Evolutionary conservation across 352 stramenopile genomes (phyloP), one percentile per base, ranked within the genome.

Genomic region (Globisporangium irregulare): DNA sequence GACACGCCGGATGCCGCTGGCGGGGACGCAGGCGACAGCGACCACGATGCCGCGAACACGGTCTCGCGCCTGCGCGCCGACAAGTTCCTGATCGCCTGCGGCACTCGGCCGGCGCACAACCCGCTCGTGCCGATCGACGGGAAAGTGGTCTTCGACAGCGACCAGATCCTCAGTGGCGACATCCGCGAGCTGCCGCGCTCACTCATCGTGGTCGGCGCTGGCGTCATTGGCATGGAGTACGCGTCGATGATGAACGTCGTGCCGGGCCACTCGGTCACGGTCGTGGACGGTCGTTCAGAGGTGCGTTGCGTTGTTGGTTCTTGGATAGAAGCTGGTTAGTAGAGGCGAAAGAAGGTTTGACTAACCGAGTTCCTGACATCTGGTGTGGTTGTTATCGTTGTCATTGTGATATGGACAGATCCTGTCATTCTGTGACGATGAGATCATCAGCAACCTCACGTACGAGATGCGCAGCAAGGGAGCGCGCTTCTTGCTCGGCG

Each of bases 181-280:
- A 92, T 92, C 68, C 74, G 80, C 51, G 73, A 87, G 38, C 66
- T 93, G 46, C 87, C 87, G 24, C 83, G 82, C 63, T 91, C 82
- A 64, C 81, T 92, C 54, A 92, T 95, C 53, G 87, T 95, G 25
- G 73, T 93, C 12, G 90, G 90, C 32, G 90, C 90, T 3, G 90
- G 90, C 8, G 90, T 97, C 55, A 95, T 97, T 43, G 90, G 90
- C 68, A 97, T 97, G 78, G 90, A 97, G 73, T 97, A 97, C 76
- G 90, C 90, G 20, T 93, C 84, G 54, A 97, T 97, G 89, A 75
- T 97, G 29, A 96, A 94, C 67, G 86, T 97, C 41, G 73, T 97
- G 22, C 89, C 87, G 9, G 90, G 90, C 3, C 91, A 92, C 54
- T 87, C 81, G 36, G 90, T 97, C 61, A 97, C 87, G 20, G 86